A percentile compares a stretch with the other conserved stretches of the same genome.
Evolutionary conservation across 805 yeast species (phyloP).

Genomic region (Pichia pseudocactophila): DNA sequence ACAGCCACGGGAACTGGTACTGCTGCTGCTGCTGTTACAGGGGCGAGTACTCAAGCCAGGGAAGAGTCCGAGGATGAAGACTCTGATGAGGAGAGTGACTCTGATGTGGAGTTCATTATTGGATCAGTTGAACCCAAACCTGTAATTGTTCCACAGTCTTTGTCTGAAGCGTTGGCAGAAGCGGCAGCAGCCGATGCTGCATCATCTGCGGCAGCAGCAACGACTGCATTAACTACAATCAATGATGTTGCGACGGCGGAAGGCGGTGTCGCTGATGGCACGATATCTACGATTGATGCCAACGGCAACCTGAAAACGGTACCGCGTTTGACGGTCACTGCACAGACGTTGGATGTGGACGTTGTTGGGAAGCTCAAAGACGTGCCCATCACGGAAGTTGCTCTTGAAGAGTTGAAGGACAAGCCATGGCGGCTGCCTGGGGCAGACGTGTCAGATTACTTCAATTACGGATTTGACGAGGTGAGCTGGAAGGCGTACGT

Average conservation of each 20-base stretch:
- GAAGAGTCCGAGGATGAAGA: slow-evolving; percentile 19
- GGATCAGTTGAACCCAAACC: slow-evolving; percentile 28
- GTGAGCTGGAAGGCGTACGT: slow-evolving; percentile 93
- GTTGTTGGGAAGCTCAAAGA: slow-evolving; percentile 71
- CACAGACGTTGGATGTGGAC: slow-evolving; percentile 54
- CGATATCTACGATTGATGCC: slow-evolving; percentile 8
- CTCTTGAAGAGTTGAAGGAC: slow-evolving; percentile 73
- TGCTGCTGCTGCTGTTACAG: too few relatives aligned
- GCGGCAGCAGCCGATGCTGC: slow-evolving; percentile 13
- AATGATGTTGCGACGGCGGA: background rate
- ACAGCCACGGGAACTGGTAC: too few relatives aligned
- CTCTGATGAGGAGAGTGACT: slow-evolving; percentile 26
- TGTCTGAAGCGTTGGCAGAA: slow-evolving; percentile 12
- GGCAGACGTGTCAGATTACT: slow-evolving; percentile 88
- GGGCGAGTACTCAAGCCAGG: too few relatives aligned
- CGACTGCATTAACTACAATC: too few relatives aligned
- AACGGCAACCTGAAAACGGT: slow-evolving; percentile 21
- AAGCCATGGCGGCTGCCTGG: slow-evolving; percentile 99
- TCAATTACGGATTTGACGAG: slow-evolving; percentile 95
- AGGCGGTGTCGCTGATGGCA: too few relatives aligned
- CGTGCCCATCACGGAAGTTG: slow-evolving; percentile 70
- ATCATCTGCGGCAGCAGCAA: slow-evolving; percentile 14
- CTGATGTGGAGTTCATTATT: slow-evolving; percentile 77
- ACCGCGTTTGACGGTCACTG: slow-evolving; percentile 24
- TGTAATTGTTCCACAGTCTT: slow-evolving; percentile 6